A percentile compares a stretch with the other conserved stretches of the same genome.
Evolutionary conservation across 2,329 filamentous ascomycete species (phyloP).

Genomic region (Cladosporium colombiae): DNA sequence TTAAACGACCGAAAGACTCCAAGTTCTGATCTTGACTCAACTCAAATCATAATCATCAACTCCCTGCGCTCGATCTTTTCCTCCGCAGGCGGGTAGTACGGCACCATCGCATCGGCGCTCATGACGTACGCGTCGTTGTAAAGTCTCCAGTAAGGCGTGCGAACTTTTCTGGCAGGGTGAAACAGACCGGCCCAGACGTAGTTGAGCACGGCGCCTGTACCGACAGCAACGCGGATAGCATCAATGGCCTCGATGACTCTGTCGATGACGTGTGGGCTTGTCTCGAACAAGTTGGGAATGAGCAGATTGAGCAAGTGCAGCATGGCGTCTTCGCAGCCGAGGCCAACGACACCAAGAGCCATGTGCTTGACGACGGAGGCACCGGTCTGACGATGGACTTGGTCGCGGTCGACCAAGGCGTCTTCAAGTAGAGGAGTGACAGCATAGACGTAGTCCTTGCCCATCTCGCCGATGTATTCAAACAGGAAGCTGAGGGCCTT

Average conservation of each 20-base stretch:
- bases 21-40: background rate
- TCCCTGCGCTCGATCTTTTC: constrained; percentile 26
- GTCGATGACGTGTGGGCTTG: constrained; percentile 96
- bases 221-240: constrained; percentile 89
- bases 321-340: constrained; percentile 98
- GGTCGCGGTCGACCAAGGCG: constrained; percentile 94
- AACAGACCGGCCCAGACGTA: constrained; percentile 98
- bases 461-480: constrained; percentile 98
- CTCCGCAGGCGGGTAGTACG: constrained; percentile 71
- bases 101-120: constrained; percentile 89
- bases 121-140: constrained; percentile 98
- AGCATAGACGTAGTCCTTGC: constrained; percentile 98
- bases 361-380: constrained; percentile 98
- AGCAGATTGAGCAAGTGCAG: constrained; percentile 93
- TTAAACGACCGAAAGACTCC: background rate
- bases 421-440: constrained; percentile 95
- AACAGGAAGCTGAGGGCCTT: constrained; percentile 97
- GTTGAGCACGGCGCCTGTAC: constrained; percentile 90
- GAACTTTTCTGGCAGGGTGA: constrained; percentile 92
- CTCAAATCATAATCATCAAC: constrained; percentile 28
- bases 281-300: constrained; percentile 97
- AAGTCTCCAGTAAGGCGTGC: constrained; percentile 91
- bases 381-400: constrained; percentile 95
- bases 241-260: constrained; percentile 97
- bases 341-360: constrained; percentile 91